These are phyloP conservation scores for Brassica incana DNA, from an alignment of 345 rosid genomes.

Conservation along the genomic window DNA sequence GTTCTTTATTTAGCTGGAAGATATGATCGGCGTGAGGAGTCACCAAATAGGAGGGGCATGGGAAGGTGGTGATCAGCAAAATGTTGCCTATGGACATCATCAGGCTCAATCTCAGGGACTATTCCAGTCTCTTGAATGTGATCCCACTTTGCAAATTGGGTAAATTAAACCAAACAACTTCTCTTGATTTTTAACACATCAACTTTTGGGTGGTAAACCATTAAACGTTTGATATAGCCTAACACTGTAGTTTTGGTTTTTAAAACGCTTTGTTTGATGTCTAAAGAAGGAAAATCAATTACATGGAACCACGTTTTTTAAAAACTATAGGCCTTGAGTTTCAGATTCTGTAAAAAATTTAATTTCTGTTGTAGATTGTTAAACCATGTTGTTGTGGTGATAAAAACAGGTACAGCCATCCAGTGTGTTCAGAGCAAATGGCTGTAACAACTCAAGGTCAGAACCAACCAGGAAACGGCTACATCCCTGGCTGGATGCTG, in stretches of 20 bases:
- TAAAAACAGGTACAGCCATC: slow-evolving; percentile 55
- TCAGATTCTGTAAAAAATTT: background rate
- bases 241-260: background rate
- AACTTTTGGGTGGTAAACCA: background rate
- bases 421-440: slow-evolving; percentile 72
- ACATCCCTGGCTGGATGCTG: slow-evolving; percentile 99
- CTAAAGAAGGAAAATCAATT: background rate
- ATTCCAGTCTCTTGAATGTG: slow-evolving; percentile 81
- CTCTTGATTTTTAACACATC: slow-evolving; percentile 1
- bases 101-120: slow-evolving; percentile 70
- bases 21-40: slow-evolving; percentile 63
- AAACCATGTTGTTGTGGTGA: slow-evolving; percentile 15
- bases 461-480: slow-evolving; percentile 68
- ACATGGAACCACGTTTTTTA: background rate
- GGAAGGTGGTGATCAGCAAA: slow-evolving; percentile 72
- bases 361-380: background rate
- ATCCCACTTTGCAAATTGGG: slow-evolving; percentile 98
- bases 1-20: slow-evolving; percentile 63
- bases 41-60: slow-evolving; percentile 60
- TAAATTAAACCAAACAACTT: background rate
- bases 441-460: slow-evolving; percentile 48
- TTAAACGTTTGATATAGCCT: background rate
- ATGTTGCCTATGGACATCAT: slow-evolving; percentile 59
- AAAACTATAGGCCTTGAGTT: background rate
- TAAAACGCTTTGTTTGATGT: background rate